Conservation (phyloP, 2,329 filamentous ascomycete species). For the Neocatenulostroma microsporum region DNA sequence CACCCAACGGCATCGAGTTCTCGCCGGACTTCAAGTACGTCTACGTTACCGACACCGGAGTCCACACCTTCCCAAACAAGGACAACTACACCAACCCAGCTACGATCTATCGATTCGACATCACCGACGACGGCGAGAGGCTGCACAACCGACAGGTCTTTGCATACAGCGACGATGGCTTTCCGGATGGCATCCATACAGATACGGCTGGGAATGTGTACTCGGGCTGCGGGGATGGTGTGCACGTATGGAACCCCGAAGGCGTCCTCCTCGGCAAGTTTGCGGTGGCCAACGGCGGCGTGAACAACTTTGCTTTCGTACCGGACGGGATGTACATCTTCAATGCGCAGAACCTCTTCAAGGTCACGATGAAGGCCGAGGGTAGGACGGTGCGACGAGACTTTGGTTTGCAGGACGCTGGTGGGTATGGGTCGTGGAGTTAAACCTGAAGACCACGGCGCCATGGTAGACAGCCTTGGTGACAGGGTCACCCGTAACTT, state of each 20-base stretch:
- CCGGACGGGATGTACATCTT: constrained; percentile 28
- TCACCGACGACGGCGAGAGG: constrained; percentile 28
- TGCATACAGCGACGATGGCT: constrained; percentile 46
- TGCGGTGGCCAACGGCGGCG: constrained; percentile 32
- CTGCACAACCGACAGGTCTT: constrained; percentile 41
- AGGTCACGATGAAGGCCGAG: constrained; percentile 26
- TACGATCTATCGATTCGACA: constrained; percentile 37
- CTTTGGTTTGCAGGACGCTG: constrained; percentile 22
- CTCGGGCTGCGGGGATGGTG: constrained; percentile 44
- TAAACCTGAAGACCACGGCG: no score
- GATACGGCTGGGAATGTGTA: constrained; percentile 50
- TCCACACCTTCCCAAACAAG: constrained; percentile 18
- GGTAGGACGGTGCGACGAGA: constrained; percentile 27
- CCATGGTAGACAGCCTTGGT: no score
- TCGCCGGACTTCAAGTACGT: constrained; percentile 45
- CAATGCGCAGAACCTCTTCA: constrained; percentile 28
- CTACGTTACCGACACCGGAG: constrained; percentile 52
- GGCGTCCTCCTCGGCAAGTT: constrained; percentile 51
- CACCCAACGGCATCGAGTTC: constrained; percentile 53
- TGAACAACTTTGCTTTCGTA: constrained; percentile 30
- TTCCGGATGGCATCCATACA: constrained; percentile 52
- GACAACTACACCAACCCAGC: constrained; percentile 34
- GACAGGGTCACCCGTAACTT: no score
- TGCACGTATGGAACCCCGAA: constrained; percentile 47
- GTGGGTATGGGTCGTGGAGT: no score